A percentile compares a stretch with the other conserved stretches of the same genome.
Evolutionary conservation across 2,329 filamentous ascomycete genomes (phyloP).

Genomic region (Zopfia rhizophila): DNA sequence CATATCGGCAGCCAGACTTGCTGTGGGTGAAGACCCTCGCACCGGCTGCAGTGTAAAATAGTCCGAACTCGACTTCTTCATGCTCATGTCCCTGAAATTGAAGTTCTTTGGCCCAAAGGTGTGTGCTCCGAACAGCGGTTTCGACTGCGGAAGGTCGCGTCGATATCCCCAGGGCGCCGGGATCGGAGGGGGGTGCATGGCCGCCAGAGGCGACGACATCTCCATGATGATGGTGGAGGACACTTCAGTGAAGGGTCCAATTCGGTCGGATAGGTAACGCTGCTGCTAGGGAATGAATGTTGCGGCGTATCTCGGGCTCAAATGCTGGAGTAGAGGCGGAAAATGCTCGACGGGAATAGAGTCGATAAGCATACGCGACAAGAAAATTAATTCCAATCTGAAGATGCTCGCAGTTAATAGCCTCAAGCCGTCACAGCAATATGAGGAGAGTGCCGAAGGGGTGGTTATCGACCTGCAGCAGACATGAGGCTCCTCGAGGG

Average conservation of each 20-base stretch:
- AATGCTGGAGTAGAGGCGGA: slow-evolving; percentile 28
- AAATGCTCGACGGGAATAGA: slow-evolving; percentile 26
- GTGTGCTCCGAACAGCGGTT: slow-evolving; percentile 64
- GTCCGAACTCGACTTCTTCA: slow-evolving; percentile 75
- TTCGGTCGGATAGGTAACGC: slow-evolving; percentile 16
- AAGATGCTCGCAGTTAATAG: slow-evolving; percentile 46
- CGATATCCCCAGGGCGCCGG: slow-evolving; percentile 69
- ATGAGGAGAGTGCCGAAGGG: slow-evolving; percentile 27
- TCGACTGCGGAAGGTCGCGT: slow-evolving; percentile 65
- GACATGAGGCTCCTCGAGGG: slow-evolving; percentile 29
- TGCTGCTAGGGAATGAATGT: slow-evolving; percentile 28
- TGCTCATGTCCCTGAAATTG: slow-evolving; percentile 79
- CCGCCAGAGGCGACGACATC: slow-evolving; percentile 91
- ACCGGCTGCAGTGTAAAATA: slow-evolving; percentile 85
- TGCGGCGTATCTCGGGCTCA: slow-evolving; percentile 22
- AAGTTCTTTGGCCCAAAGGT: slow-evolving; percentile 72
- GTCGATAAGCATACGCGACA: slow-evolving; percentile 51
- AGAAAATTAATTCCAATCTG: slow-evolving; percentile 54
- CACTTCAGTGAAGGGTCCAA: slow-evolving; percentile 7
- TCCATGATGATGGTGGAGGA: slow-evolving; percentile 70
- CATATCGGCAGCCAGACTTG: slow-evolving; percentile 90
- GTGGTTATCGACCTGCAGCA: slow-evolving; percentile 32
- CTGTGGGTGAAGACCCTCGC: slow-evolving; percentile 87
- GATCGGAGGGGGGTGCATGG: slow-evolving; percentile 80
- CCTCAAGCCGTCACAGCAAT: slow-evolving; percentile 24